These are phyloP conservation scores for Aspergillus fijiensis DNA, from an alignment of 2,329 filamentous ascomycete genomes.

Conservation along the genomic window DNA sequence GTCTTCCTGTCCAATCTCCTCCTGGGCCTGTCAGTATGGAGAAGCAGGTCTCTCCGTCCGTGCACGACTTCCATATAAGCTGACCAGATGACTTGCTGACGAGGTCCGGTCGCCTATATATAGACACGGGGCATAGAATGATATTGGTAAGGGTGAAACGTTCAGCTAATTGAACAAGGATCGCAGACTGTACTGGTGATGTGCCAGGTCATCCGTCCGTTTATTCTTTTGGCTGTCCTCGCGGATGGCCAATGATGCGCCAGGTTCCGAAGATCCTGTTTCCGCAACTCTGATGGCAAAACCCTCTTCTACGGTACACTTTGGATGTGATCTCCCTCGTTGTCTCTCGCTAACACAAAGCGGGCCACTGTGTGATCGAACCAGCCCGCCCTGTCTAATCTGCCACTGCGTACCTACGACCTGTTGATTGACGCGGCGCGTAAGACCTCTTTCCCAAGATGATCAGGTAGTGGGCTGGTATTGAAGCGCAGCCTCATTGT, in stretches of 20 bases:
- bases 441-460: too few species aligned
- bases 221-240: background rate
- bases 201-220: background rate
- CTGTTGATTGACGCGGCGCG: too few species aligned
- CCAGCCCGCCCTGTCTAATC: too few species aligned
- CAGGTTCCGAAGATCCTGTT: background rate
- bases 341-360: too few species aligned
- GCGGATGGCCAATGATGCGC: background rate
- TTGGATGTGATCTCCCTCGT: too few species aligned
- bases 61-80: background rate
- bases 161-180: background rate
- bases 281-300: too few species aligned
- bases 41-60: background rate
- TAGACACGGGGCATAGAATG: background rate
- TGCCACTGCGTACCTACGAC: too few species aligned
- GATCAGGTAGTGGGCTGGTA: too few species aligned
- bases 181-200: background rate
- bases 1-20: background rate
- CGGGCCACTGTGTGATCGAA: too few species aligned
- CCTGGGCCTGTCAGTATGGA: too few species aligned
- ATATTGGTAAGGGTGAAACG: background rate
- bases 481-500: too few species aligned
- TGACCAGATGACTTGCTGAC: background rate
- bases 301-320: too few species aligned
- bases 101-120: conserved; percentile 2